Conservation (phyloP, 305 asterid species). For the Solanum hybrid region DNA sequence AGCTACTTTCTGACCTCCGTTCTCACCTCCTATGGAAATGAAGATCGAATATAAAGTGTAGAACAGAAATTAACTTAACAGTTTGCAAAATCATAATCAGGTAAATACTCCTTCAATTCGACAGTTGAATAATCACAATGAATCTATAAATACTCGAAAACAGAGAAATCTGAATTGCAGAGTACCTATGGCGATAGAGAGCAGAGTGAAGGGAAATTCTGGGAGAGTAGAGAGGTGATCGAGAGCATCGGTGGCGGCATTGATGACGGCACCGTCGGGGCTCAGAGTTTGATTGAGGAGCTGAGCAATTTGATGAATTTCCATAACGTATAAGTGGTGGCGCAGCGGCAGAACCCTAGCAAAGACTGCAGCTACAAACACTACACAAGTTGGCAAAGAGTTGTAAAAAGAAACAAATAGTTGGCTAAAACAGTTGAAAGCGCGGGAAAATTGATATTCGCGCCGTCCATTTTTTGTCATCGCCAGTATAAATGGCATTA, state of each 20-base stretch:
- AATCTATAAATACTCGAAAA: neutral
- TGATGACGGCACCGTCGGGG: constrained; percentile 13
- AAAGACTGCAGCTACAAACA: neutral
- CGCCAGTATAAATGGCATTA: neutral
- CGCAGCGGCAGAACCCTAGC: constrained; percentile 21
- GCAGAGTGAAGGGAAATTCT: constrained; percentile 20
- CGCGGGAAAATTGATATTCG: constrained; percentile 13
- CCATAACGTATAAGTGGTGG: constrained; percentile 14
- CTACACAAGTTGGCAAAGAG: neutral
- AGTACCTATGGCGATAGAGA: constrained; percentile 22
- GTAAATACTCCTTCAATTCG: neutral
- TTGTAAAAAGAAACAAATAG: neutral
- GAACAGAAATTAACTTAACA: neutral
- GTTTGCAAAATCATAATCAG: neutral
- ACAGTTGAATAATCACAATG: neutral
- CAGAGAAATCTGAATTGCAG: neutral
- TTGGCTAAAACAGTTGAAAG: neutral
- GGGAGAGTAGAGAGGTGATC: constrained; percentile 21
- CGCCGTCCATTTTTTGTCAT: neutral
- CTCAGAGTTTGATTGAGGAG: constrained; percentile 28
- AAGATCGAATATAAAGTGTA: neutral
- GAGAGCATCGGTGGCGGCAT: constrained; percentile 27
- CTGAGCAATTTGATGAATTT: constrained; percentile 11
- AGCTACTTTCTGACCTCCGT: constrained; percentile 24
- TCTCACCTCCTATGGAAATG: constrained; percentile 18